A percentile compares a stretch with the other conserved stretches of the same genome.
Evolutionary conservation across 1,284 basidiomycete species (phyloP).

Genomic region (Puccinia triticina): DNA sequence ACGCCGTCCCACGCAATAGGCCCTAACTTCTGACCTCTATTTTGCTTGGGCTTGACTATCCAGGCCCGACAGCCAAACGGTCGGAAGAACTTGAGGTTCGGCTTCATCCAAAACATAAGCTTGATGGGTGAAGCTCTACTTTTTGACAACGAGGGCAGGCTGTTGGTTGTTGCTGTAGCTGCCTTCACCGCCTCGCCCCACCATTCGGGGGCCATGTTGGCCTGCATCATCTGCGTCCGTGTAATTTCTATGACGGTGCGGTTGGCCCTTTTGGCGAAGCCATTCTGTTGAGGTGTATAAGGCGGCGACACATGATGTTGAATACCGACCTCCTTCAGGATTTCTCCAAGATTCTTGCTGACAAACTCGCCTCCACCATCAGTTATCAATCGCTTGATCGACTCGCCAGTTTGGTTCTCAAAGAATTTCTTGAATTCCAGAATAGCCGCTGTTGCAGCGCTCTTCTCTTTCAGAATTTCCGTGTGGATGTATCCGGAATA

Average conservation of each 20-base stretch:
- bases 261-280: background rate
- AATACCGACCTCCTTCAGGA: too few species aligned
- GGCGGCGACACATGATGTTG: too few species aligned
- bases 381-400: too few species aligned
- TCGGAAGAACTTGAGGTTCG: background rate
- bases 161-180: background rate
- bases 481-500: background rate
- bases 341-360: too few species aligned
- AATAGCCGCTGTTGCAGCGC: background rate
- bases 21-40: background rate
- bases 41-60: too few species aligned
- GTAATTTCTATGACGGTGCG: background rate
- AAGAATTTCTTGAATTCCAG: too few species aligned
- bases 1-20: background rate
- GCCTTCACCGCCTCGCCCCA: constrained; percentile 18
- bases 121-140: background rate
- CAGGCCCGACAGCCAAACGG: constrained; percentile 5
- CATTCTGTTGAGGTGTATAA: constrained; percentile 17
- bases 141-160: background rate
- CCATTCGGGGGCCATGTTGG: too few species aligned
- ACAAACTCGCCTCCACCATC: too few species aligned
- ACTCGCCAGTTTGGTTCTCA: too few species aligned
- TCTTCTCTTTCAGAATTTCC: background rate
- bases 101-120: background rate
- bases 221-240: too few species aligned